phyloP scores from a whole-genome alignment of 345 rosid species.

The Odontarrhena argentea region DNA sequence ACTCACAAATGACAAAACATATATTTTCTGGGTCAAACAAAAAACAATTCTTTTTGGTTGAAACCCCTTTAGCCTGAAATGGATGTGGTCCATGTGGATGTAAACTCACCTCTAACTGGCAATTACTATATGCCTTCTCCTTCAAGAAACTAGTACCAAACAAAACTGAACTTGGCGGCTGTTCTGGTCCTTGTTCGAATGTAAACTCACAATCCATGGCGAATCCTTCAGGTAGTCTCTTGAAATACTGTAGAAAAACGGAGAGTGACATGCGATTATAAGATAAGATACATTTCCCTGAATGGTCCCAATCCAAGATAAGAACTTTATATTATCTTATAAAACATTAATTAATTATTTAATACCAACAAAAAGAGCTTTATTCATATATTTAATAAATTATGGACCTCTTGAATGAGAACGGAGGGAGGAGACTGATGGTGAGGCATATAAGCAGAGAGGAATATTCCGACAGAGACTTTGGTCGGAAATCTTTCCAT shows the following conservation, averaged over 20 bases:
- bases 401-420: conserved; percentile 44
- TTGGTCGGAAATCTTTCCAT: conserved; percentile 62
- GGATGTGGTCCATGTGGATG: not conserved
- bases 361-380: no score
- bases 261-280: conserved; percentile 15
- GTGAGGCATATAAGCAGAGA: conserved; percentile 58
- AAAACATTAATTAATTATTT: no score
- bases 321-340: not conserved
- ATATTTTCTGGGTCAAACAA: not conserved
- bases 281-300: not conserved
- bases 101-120: conserved; percentile 28
- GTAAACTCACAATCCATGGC: conserved; percentile 44
- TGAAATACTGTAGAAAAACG: conserved; percentile 38
- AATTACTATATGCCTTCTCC: conserved; percentile 41
- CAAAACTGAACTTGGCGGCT: conserved; percentile 42
- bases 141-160: conserved; percentile 41
- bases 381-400: not conserved
- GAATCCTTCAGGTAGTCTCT: conserved; percentile 40
- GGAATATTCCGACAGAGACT: conserved; percentile 50
- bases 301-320: conserved; percentile 10
- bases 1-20: not conserved
- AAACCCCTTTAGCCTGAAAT: not conserved
- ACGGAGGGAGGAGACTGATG: conserved; percentile 35
- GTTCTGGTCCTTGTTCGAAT: conserved; percentile 40
- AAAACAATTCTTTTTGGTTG: not conserved